Evolutionary conservation across 345 rosid species (phyloP), one percentile per base, ranked within the genome.

Genomic region (Dipteronia sinensis): DNA sequence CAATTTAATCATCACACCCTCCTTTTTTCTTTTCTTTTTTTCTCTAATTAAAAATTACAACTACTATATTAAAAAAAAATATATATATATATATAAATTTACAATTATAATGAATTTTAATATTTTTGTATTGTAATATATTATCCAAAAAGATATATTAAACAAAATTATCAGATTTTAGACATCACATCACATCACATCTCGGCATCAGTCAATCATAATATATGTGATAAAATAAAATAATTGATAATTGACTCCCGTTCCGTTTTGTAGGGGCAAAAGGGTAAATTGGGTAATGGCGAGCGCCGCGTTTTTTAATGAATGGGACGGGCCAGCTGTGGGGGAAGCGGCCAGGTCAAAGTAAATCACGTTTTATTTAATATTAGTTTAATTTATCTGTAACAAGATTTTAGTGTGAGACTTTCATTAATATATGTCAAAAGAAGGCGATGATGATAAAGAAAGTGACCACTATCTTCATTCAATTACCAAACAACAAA

Each of bases 381-480:
- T 22, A 10, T 76, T 59, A 71, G 1, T 72, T 79, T 77, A 65
- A n/a, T 76, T 23, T 65, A 69, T 75, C 74, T 40, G 15, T 16
- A 6, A 10, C 3, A 49, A 34, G 38, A 34, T 61, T 49, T 68
- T 44, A 72, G 31, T 29, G 73, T 46, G 51, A 44, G 51, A 44
- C 55, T 49, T 42, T 44, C 44, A 51, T 29, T 55, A 20, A 7
- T 25, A 51, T 27, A 1, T 63, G 66, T 69, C 22, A 75, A 71
- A 67, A 69, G 72, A 51, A 59, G 55, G 55, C 27, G 59, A 10
- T 59, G 3, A 59, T 59, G 70, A 78, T 68, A 63, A 78, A 40
- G 86, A 78, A 78, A 76, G 71, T 76, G 84, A 75, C 73, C 64
- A 49, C 46, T 65, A 53, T 47, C 76, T 67, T 49, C 77, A 0